phyloP scores from a whole-genome alignment of 306 rosid genomes.

The Canavalia ensiformis region DNA sequence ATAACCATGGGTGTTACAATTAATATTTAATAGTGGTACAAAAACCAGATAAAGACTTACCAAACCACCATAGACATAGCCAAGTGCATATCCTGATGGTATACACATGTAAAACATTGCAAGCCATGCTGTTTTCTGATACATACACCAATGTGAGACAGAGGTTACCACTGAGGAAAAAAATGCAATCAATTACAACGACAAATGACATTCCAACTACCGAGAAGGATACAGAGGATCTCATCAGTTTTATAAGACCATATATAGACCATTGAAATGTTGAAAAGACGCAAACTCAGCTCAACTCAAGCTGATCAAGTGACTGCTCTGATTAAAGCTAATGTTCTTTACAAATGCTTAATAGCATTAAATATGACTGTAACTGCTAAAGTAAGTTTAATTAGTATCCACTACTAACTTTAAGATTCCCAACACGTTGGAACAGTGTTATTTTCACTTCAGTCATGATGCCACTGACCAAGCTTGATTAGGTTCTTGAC shows the following conservation, averaged over 20 bases:
- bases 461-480: not conserved
- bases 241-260: slow-evolving; percentile 13
- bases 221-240: not conserved
- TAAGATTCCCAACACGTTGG: not conserved
- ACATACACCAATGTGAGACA: slow-evolving; percentile 42
- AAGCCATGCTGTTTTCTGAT: slow-evolving; percentile 87
- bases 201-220: slow-evolving; percentile 15
- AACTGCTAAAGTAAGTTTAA: not conserved
- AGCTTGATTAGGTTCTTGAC: not conserved
- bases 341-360: not conserved
- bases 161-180: slow-evolving; percentile 31
- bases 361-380: not conserved
- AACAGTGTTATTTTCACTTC: not conserved
- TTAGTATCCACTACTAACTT: not conserved
- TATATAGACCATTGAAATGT: slow-evolving; percentile 10
- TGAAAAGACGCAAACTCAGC: not conserved
- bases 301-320: slow-evolving; percentile 20
- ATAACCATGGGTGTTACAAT: not conserved
- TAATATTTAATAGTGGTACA: slow-evolving; percentile 9
- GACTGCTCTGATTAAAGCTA: not conserved
- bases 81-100: slow-evolving; percentile 86
- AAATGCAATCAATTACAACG: not conserved
- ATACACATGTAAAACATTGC: slow-evolving; percentile 84
- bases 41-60: slow-evolving; percentile 59
- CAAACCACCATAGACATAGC: slow-evolving; percentile 85